Evolutionary conservation across 2,329 filamentous ascomycete species (phyloP).

Genomic region (Sclerotinia nivalis): DNA sequence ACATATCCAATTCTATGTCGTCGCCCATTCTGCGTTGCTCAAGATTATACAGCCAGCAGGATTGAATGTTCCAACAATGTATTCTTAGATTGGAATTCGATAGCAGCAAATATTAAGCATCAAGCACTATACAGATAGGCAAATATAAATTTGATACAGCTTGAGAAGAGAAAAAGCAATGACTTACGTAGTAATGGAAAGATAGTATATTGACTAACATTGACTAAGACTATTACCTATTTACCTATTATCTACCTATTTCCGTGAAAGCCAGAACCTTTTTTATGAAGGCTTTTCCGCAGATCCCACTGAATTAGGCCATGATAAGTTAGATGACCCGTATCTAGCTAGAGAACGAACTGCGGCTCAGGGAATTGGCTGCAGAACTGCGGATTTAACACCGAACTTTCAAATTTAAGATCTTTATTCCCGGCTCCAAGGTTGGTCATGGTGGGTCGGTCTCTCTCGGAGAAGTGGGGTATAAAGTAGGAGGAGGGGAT

Average conservation of each 20-base stretch:
- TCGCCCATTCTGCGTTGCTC: slow-evolving; percentile 27
- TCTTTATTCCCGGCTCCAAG: slow-evolving; percentile 18
- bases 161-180: neutral
- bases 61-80: neutral
- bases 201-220: neutral
- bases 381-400: slow-evolving; percentile 11
- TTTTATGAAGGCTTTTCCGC: neutral
- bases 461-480: slow-evolving; percentile 7
- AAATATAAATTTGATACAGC: neutral
- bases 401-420: neutral
- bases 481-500: neutral
- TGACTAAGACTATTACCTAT: neutral
- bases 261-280: neutral
- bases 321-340: slow-evolving; percentile 18
- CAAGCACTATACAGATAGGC: neutral
- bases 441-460: neutral
- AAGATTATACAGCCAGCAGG: neutral
- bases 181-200: neutral
- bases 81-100: neutral
- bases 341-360: no score
- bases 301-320: slow-evolving; percentile 14
- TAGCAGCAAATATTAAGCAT: neutral
- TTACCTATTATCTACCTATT: no score
- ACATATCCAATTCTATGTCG: slow-evolving; percentile 27
- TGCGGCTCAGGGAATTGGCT: neutral